Base-by-base conservation (phyloP, 2,329 filamentous ascomycete genomes). In the Paraphoma sp. region DNA sequence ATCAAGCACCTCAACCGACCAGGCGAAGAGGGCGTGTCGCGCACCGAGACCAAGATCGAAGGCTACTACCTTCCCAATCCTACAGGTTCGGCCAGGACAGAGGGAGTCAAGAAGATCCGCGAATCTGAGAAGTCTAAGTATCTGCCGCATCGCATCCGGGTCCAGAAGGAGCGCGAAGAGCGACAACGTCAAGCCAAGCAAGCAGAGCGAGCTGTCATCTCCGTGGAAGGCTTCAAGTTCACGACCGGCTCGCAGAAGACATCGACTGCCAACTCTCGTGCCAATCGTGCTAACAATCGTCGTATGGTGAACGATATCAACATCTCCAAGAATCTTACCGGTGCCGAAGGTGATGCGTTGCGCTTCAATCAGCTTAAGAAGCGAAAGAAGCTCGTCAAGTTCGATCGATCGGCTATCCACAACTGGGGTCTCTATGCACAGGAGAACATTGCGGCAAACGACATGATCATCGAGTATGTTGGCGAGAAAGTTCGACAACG, bases 391-490 rank as follows among this genome's bases (percentile, higher is more conserved):
- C 93, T 94, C 1, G 95, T 99, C 76, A 95, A 96, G 75, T 99
- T 99, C 78, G 95, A 94, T 54, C 87, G 95, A 44, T 99, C 95
- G 50, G 95, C 95, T 45, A 99, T 99, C 69, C 95, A 99, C 79
- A 98, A 97, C 71, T 99, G 95, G 95, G 95, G 95, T 29, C 81
- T 99, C 29, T 99, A 99, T 73, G 93, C 95, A 3, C 94, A 97
- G 83, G 95, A 99, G 79, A 95, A 96, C 73, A 99, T 99, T 62
- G 87, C 90, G 57, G 93, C 94, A 75, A 96, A 97, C 76, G 95
- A 99, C 78, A 97, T 99, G 93, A 99, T 99, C 75, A 99, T 99
- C 72, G 95, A 99, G 80, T 99, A 99, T 74, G 95, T 99, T 10
- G 95, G 95, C 58, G 95, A 99, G 80, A 95, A 97, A 77, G 93